These are phyloP conservation scores for Gossypium trilobum DNA, from an alignment of 441 rosid genomes.

Conservation along the genomic window DNA sequence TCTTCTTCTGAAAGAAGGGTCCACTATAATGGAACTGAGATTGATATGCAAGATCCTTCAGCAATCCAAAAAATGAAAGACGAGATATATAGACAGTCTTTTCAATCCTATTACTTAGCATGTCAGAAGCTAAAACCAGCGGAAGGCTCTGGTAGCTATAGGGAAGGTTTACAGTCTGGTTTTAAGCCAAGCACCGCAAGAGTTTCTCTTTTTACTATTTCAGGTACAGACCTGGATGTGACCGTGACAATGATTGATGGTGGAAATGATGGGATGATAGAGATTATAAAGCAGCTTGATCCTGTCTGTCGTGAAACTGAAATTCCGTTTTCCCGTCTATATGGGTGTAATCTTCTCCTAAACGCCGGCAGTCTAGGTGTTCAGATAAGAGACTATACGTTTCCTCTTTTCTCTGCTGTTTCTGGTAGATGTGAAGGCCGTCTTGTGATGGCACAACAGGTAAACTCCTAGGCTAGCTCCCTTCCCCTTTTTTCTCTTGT, in stretches of 20 bases:
- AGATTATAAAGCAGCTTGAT: conserved; percentile 78
- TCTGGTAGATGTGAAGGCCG: conserved; percentile 87
- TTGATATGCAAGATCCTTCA: conserved; percentile 56
- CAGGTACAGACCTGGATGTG: conserved; percentile 79
- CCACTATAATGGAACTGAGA: conserved; percentile 48
- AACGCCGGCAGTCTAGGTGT: conserved; percentile 51
- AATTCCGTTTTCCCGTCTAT: conserved; percentile 88
- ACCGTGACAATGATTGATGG: conserved; percentile 73
- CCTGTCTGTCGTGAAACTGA: conserved; percentile 58
- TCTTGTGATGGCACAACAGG: conserved; percentile 96
- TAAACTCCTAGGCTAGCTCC: conserved; percentile 23
- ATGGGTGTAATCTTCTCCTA: conserved; percentile 70
- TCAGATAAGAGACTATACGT: conserved; percentile 72
- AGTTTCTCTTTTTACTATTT: conserved; percentile 67
- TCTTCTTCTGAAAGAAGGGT: conserved; percentile 41
- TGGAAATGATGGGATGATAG: conserved; percentile 88
- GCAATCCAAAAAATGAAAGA: conserved; percentile 56
- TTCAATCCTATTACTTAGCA: conserved; percentile 77
- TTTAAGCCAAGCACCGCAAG: conserved; percentile 70
- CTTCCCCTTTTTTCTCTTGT: conserved; percentile 4
- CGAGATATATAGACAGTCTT: conserved; percentile 60
- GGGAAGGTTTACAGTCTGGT: conserved; percentile 82
- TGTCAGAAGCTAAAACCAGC: conserved; percentile 67
- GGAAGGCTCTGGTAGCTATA: conserved; percentile 81
- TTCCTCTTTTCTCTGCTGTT: conserved; percentile 77